These are phyloP conservation scores for Epichloe scottii DNA, from an alignment of 2,329 filamentous ascomycete genomes.

Conservation along the genomic window DNA sequence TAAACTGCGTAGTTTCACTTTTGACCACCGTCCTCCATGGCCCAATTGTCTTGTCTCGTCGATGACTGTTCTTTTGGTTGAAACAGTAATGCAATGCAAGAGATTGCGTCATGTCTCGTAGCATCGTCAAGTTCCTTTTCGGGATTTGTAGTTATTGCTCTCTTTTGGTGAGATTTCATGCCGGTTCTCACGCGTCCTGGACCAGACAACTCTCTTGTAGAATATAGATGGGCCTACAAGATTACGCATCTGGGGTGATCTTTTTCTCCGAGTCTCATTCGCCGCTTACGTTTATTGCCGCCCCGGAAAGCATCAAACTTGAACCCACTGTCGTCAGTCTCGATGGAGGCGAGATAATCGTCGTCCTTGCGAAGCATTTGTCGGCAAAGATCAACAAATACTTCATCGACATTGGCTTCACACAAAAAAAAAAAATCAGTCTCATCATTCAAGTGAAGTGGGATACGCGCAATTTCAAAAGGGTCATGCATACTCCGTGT, in stretches of 20 bases:
- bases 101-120: too few relatives aligned
- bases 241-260: slow-evolving; percentile 30
- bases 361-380: slow-evolving; percentile 71
- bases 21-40: too few relatives aligned
- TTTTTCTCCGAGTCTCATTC: slow-evolving; percentile 17
- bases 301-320: slow-evolving; percentile 25
- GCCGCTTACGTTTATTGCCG: slow-evolving; percentile 17
- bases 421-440: background rate
- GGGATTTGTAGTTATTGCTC: too few relatives aligned
- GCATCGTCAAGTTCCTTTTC: too few relatives aligned
- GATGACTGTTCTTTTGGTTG: too few relatives aligned
- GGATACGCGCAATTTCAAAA: background rate
- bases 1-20: too few relatives aligned
- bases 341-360: slow-evolving; percentile 20
- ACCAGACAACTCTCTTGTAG: too few relatives aligned
- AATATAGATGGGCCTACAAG: slow-evolving; percentile 12
- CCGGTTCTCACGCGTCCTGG: too few relatives aligned
- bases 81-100: too few relatives aligned
- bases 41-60: too few relatives aligned
- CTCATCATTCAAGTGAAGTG: background rate
- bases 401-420: slow-evolving; percentile 73
- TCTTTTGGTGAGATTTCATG: too few relatives aligned
- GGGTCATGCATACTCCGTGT: slow-evolving; percentile 41
- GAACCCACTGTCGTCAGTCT: slow-evolving; percentile 26
- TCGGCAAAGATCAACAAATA: slow-evolving; percentile 72